A percentile compares a stretch with the other conserved stretches of the same genome.
phyloP scores from a whole-genome alignment of 352 stramenopile genomes.

The Phytophthora melonis region DNA sequence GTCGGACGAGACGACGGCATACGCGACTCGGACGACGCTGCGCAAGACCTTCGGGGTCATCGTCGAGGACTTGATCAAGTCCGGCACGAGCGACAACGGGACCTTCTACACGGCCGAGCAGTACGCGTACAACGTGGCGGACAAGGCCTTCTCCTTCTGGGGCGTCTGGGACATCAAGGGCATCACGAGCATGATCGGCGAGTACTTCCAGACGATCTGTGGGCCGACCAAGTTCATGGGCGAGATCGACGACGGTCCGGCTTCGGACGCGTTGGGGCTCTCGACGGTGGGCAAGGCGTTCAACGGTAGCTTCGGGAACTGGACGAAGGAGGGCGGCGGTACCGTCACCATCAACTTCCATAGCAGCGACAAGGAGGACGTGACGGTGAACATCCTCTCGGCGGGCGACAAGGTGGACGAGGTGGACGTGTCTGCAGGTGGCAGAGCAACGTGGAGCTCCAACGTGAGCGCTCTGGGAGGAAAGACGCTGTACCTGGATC shows the following conservation, averaged over 20 bases:
- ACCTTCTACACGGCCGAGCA: constrained; percentile 26
- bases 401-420: constrained; percentile 16
- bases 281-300: background rate
- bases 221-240: constrained; percentile 48
- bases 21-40: constrained; percentile 10
- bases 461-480: background rate
- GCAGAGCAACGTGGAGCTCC: constrained; percentile 2
- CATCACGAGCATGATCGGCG: constrained; percentile 41
- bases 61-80: constrained; percentile 12
- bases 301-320: background rate
- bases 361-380: constrained; percentile 14
- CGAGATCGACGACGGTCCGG: constrained; percentile 48
- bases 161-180: constrained; percentile 52
- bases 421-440: constrained; percentile 4
- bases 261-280: constrained; percentile 32
- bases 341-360: constrained; percentile 6
- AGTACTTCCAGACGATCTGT: constrained; percentile 62
- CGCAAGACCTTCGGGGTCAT: constrained; percentile 14
- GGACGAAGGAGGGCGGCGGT: constrained; percentile 11
- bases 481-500: constrained; percentile 9
- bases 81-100: constrained; percentile 8
- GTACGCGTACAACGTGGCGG: constrained; percentile 41
- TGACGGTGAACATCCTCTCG: constrained; percentile 18
- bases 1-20: constrained; percentile 28
- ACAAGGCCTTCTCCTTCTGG: constrained; percentile 44